Percentiles rank a stretch among this genome's conserved stretches.
Conservation (phyloP, 2,329 filamentous ascomycete genomes). For the Ploettnerulaceae sp. region DNA sequence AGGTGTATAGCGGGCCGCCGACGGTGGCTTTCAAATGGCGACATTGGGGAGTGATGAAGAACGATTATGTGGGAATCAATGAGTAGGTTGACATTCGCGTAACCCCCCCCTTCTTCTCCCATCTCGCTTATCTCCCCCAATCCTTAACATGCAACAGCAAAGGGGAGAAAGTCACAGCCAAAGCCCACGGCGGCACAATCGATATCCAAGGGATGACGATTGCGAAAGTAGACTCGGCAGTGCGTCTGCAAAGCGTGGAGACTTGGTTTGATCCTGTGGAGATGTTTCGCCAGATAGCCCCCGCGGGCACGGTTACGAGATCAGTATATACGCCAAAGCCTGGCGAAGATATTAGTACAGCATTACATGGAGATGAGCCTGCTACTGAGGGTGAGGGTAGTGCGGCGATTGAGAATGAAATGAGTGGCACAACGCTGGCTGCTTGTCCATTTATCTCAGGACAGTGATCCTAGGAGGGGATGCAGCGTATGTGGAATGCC, state of each 20-base stretch:
- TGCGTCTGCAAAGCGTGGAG: slow-evolving; percentile 54
- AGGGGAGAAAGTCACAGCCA: slow-evolving; percentile 57
- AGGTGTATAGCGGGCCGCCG: slow-evolving; percentile 62
- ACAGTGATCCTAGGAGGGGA: background rate
- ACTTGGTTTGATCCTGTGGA: slow-evolving; percentile 63
- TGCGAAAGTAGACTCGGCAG: slow-evolving; percentile 55
- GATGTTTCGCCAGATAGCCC: slow-evolving; percentile 62
- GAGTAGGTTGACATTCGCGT: slow-evolving; percentile 41
- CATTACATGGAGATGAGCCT: slow-evolving; percentile 16
- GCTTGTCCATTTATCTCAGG: slow-evolving; percentile 10
- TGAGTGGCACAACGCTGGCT: background rate
- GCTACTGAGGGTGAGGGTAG: background rate
- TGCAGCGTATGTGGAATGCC: too few relatives aligned
- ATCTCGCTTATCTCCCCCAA: background rate
- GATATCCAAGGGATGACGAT: slow-evolving; percentile 61
- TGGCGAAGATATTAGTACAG: slow-evolving; percentile 16
- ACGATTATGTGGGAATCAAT: slow-evolving; percentile 61
- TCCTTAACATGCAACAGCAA: slow-evolving; percentile 39
- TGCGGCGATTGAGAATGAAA: slow-evolving; percentile 1
- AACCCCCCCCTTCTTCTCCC: background rate
- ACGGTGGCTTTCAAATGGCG: slow-evolving; percentile 60
- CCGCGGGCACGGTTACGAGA: slow-evolving; percentile 35
- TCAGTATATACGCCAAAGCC: background rate
- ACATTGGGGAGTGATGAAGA: slow-evolving; percentile 64
- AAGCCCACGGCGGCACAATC: slow-evolving; percentile 55